Conservation (phyloP, 495 filamentous ascomycete genomes). For the Penicillium simplicissimum region DNA sequence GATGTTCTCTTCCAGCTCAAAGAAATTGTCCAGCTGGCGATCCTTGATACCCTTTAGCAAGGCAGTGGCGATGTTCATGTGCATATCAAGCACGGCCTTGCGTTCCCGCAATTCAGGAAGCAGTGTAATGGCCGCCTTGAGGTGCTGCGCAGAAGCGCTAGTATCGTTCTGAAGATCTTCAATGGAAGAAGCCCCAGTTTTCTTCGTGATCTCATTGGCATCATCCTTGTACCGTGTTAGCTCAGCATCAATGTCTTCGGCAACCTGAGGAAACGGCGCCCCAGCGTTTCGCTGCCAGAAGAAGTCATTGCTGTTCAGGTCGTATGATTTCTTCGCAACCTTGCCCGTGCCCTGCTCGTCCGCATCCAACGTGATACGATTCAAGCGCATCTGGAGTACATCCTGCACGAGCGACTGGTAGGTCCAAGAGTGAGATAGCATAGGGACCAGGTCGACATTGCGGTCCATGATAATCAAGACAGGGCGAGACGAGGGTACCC, state of each 20-base stretch:
- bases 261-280: conserved; percentile 91
- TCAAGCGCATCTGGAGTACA: conserved; percentile 89
- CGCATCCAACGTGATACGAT: conserved; percentile 90
- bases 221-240: conserved; percentile 95
- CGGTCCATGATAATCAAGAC: conserved; percentile 90
- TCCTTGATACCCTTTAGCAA: conserved; percentile 89
- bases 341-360: conserved; percentile 75
- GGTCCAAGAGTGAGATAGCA: conserved; percentile 98
- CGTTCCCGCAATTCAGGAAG: conserved; percentile 90
- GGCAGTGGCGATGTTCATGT: conserved; percentile 96
- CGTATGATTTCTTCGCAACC: conserved; percentile 80
- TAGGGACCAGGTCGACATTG: conserved; percentile 94
- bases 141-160: conserved; percentile 84
- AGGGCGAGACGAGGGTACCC: conserved; percentile 71
- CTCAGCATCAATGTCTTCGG: conserved; percentile 92
- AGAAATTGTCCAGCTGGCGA: conserved; percentile 93
- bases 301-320: conserved; percentile 87
- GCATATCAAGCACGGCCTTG: conserved; percentile 92
- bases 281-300: conserved; percentile 97
- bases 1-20: conserved; percentile 92
- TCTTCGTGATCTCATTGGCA: conserved; percentile 89
- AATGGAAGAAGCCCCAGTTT: conserved; percentile 88
- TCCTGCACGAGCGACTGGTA: conserved; percentile 97
- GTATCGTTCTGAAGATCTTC: conserved; percentile 92
- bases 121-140: conserved; percentile 91